phyloP scores from a whole-genome alignment of 2,329 filamentous ascomycete genomes.

The Penicillium aurantiogriseum region DNA sequence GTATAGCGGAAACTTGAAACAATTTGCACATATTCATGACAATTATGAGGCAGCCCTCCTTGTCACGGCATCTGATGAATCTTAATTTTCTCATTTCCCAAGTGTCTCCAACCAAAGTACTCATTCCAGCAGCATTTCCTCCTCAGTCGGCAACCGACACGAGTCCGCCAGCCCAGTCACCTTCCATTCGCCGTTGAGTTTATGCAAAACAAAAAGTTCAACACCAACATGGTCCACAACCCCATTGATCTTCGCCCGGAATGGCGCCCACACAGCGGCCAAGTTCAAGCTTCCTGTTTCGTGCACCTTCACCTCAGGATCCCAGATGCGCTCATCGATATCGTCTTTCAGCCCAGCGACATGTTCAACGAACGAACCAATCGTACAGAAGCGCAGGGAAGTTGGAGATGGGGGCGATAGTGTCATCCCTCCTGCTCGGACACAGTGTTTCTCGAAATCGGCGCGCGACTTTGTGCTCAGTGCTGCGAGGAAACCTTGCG shows the following conservation, averaged over 20 bases:
- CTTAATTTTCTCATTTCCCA: constrained; percentile 9
- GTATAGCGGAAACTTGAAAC: constrained; percentile 10
- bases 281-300: constrained; percentile 25
- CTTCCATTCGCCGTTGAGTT: constrained; percentile 35
- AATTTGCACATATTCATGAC: constrained; percentile 19
- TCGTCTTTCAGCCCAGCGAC: constrained; percentile 29
- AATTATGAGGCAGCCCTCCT: constrained; percentile 6
- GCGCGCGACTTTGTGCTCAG: constrained; percentile 30
- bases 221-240: constrained; percentile 39
- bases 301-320: constrained; percentile 35
- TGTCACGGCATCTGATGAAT: constrained; percentile 5
- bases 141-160: constrained; percentile 32
- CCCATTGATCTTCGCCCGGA: constrained; percentile 36
- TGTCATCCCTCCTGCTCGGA: constrained; percentile 36
- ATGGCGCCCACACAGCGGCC: constrained; percentile 37
- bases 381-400: constrained; percentile 36
- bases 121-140: constrained; percentile 26
- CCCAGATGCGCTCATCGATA: constrained; percentile 38
- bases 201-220: constrained; percentile 36
- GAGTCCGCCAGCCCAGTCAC: constrained; percentile 38
- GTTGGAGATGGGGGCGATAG: constrained; percentile 32
- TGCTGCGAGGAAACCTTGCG: constrained; percentile 32
- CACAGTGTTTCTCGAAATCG: constrained; percentile 37
- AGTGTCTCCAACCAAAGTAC: not conserved
- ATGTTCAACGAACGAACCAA: constrained; percentile 37